Evolutionary conservation across 495 filamentous ascomycete genomes (phyloP).

Genomic region (Amphirosellinia nigrospora): DNA sequence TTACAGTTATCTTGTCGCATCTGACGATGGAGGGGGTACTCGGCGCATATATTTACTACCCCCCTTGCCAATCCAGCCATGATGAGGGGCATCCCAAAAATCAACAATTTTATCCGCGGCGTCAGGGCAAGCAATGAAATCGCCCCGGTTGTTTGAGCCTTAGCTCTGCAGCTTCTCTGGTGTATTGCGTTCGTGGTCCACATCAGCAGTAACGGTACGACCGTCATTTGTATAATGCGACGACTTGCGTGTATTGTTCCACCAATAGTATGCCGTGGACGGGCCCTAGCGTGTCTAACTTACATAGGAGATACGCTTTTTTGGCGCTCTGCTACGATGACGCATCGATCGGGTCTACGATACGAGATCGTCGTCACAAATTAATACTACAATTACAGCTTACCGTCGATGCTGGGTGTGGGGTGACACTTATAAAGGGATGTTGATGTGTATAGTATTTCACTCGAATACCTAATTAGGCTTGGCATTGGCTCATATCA

Average conservation of each 20-base stretch:
- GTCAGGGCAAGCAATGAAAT: not conserved
- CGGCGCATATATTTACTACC: conserved; percentile 18
- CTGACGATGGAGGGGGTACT: conserved; percentile 16
- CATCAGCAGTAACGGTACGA: not conserved
- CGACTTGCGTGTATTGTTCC: conserved; percentile 10
- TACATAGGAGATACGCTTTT: not conserved
- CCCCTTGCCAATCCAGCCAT: conserved; percentile 2
- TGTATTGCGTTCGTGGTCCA: not conserved
- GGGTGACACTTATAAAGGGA: no score
- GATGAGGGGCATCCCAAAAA: conserved; percentile 16
- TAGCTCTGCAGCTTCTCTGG: not conserved
- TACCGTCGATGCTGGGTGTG: conserved; percentile 2
- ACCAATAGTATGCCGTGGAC: conserved; percentile 14
- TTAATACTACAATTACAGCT: not conserved
- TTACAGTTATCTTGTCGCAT: conserved; percentile 9
- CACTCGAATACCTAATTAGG: no score
- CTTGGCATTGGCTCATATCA: no score
- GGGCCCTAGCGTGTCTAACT: not conserved
- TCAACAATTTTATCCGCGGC: not conserved
- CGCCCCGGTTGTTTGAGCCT: conserved; percentile 3
- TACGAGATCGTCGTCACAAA: conserved; percentile 1
- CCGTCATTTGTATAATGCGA: not conserved
- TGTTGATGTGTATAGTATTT: no score
- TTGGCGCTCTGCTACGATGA: not conserved
- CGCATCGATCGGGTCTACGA: not conserved